These are phyloP conservation scores for Hypoxylon trugodes DNA, from an alignment of 495 filamentous ascomycete genomes.

Conservation along the genomic window DNA sequence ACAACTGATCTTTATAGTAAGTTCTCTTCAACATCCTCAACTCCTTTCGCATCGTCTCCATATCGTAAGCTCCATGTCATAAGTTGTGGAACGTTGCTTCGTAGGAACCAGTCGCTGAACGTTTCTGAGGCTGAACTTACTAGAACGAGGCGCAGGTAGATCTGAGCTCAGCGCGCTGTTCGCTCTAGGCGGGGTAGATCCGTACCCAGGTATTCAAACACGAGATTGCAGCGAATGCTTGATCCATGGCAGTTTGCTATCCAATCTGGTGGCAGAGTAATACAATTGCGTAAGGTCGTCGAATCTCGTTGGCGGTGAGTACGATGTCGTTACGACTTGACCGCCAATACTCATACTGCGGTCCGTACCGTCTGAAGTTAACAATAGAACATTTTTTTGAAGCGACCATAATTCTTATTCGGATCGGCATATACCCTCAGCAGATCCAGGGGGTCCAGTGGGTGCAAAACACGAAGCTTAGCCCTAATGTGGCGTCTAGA, in stretches of 20 bases:
- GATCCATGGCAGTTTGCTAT: background rate
- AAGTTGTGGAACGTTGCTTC: no score
- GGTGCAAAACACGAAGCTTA: no score
- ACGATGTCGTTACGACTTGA: constrained; percentile 4
- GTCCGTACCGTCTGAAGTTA: constrained; percentile 5
- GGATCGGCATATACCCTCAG: constrained; percentile 5
- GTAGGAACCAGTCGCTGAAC: background rate
- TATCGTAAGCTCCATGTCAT: background rate
- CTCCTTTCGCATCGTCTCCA: background rate
- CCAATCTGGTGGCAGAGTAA: background rate
- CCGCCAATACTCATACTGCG: background rate
- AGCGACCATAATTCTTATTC: no score
- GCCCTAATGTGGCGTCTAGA: no score
- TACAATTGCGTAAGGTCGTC: constrained; percentile 6
- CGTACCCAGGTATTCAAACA: constrained; percentile 2
- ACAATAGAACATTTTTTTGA: background rate
- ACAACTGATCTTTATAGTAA: constrained; percentile 19
- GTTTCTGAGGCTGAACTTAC: constrained; percentile 20
- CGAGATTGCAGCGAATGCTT: constrained; percentile 8
- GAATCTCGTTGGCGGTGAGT: constrained; percentile 23
- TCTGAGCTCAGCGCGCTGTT: constrained; percentile 23
- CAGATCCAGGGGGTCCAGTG: background rate
- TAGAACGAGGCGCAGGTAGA: constrained; percentile 18
- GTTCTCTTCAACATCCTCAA: constrained; percentile 3
- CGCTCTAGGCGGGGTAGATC: constrained; percentile 15